Evolutionary conservation across 805 yeast genomes (phyloP).

Genomic region (Starmerella gropengiesseri): DNA sequence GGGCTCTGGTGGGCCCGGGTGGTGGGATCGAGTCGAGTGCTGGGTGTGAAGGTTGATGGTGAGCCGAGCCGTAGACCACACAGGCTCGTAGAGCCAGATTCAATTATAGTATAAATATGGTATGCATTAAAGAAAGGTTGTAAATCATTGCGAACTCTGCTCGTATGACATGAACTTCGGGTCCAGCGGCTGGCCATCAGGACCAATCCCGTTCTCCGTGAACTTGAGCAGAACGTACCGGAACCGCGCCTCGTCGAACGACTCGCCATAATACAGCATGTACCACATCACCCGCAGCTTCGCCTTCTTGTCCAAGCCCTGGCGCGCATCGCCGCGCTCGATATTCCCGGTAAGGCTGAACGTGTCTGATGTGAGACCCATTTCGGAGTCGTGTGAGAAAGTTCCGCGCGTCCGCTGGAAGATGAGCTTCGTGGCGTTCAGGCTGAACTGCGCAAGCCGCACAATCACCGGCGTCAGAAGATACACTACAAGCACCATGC

Average conservation of each 20-base stretch:
- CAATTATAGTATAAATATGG: not conserved
- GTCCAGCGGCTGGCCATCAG: conserved; percentile 58
- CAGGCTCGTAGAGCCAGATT: too few species aligned
- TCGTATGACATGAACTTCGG: conserved; percentile 43
- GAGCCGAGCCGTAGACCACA: not conserved
- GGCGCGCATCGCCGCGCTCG: conserved; percentile 41
- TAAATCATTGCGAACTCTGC: too few species aligned
- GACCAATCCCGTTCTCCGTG: conserved; percentile 43
- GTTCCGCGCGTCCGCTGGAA: conserved; percentile 9
- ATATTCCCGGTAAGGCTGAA: conserved; percentile 46
- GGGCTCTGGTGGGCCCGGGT: too few species aligned
- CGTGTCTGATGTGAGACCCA: conserved; percentile 47
- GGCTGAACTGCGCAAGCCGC: conserved; percentile 3
- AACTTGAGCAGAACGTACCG: conserved; percentile 39
- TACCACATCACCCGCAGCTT: conserved; percentile 41
- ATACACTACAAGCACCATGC: conserved; percentile 1
- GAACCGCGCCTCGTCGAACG: conserved; percentile 63
- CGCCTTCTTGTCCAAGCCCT: conserved; percentile 50
- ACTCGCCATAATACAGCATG: conserved; percentile 42
- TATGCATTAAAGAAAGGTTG: too few species aligned
- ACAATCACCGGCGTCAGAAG: conserved; percentile 7
- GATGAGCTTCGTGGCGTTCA: conserved; percentile 6
- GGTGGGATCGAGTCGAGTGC: too few species aligned
- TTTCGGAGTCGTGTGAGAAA: conserved; percentile 17
- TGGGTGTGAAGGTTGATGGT: too few species aligned